phyloP scores from a whole-genome alignment of 495 filamentous ascomycete genomes.

The Penicillium steckii region DNA sequence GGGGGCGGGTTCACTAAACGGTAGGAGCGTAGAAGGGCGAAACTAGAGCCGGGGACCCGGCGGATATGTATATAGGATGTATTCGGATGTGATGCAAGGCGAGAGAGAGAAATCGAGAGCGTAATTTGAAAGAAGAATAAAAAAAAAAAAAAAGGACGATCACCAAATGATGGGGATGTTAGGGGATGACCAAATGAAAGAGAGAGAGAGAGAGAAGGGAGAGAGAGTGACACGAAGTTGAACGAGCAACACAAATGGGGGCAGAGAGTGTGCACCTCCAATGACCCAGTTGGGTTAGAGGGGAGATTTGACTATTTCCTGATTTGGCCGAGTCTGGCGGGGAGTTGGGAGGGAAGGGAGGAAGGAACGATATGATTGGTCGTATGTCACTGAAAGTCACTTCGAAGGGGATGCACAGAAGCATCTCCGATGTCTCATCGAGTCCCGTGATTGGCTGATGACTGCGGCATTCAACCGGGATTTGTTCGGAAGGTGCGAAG shows the following conservation, averaged over 20 bases:
- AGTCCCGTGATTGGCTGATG: background rate
- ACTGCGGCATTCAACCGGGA: background rate
- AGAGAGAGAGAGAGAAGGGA: background rate
- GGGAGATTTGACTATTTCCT: constrained; percentile 7
- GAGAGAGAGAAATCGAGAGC: no score
- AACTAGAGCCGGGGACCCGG: background rate
- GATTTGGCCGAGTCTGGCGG: background rate
- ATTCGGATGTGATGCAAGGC: background rate
- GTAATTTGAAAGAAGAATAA: no score
- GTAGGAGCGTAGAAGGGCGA: background rate
- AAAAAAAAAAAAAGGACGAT: no score
- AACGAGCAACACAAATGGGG: no score
- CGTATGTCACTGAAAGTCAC: background rate
- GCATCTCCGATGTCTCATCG: background rate
- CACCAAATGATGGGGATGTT: no score
- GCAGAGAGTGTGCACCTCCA: background rate
- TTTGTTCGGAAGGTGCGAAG: background rate
- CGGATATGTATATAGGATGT: background rate
- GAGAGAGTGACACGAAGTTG: background rate
- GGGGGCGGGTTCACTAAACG: background rate
- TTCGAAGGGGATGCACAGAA: background rate
- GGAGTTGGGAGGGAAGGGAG: constrained; percentile 1
- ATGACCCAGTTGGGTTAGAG: constrained; percentile 5
- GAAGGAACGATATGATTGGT: background rate
- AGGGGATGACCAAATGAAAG: no score